phyloP scores from a whole-genome alignment of 116 monocot genomes.

The Iris pallida region DNA sequence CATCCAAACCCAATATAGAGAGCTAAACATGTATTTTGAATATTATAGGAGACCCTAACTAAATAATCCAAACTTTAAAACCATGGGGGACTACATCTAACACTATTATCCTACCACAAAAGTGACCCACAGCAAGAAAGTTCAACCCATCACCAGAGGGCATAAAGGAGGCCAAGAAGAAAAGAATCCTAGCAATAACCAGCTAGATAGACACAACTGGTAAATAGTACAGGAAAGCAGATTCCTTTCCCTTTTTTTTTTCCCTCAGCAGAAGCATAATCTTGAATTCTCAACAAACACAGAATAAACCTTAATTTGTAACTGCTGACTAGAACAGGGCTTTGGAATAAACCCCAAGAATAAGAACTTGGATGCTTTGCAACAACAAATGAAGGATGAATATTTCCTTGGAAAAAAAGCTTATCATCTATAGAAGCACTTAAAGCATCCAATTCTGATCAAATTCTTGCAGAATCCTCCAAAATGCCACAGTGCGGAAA shows the following conservation, averaged over 20 bases:
- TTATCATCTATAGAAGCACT: slow-evolving; percentile 8
- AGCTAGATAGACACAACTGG: slow-evolving; percentile 9
- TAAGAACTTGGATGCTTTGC: slow-evolving; percentile 26
- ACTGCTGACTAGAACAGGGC: not conserved
- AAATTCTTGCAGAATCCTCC: not conserved
- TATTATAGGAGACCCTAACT: too few relatives aligned
- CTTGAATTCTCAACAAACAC: not conserved
- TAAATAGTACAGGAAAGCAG: not conserved
- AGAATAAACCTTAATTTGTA: not conserved
- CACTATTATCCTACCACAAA: slow-evolving; percentile 26
- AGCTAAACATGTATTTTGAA: too few relatives aligned
- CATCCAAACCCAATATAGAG: too few relatives aligned
- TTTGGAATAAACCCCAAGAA: not conserved
- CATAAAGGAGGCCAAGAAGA: slow-evolving; percentile 47
- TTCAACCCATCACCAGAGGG: slow-evolving; percentile 35
- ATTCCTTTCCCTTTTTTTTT: not conserved
- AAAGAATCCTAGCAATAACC: slow-evolving; percentile 36
- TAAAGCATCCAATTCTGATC: slow-evolving; percentile 17
- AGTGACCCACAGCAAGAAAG: slow-evolving; percentile 46
- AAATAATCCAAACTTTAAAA: not conserved
- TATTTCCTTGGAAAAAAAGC: slow-evolving; percentile 16
- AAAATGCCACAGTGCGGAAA: not conserved
- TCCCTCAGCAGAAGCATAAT: too few relatives aligned
- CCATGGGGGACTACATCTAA: slow-evolving; percentile 24
- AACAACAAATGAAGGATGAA: slow-evolving; percentile 21